Base-by-base conservation (phyloP, 208 protist genomes). In the Crithidia bombi region DNA sequence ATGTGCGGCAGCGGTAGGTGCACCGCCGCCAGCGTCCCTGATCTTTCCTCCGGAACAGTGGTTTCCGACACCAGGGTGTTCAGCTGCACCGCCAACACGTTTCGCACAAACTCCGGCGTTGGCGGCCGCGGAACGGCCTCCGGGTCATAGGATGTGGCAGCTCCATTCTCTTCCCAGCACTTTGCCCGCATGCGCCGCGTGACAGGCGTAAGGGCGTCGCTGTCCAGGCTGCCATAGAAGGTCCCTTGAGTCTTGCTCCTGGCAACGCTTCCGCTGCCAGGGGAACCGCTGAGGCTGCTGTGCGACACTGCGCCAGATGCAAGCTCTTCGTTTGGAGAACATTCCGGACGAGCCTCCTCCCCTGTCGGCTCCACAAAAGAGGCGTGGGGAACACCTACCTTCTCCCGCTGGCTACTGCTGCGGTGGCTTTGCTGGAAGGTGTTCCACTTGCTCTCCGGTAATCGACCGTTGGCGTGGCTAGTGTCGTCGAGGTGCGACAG, bases 121-220 rank as follows among this genome's bases (percentile, higher is more conserved):
- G 52, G 39, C 3, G 65, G 65, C 3, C 51, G 52, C 25, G 12
- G 39, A 25, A 35, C 33, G 0, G 59, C 28, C 19, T 61, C 52
- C 26, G 17, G 17, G 26, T 46, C 23, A 0, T 11, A 1, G 36
- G 6, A 39, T 32, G 17, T n/a, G 1, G 39, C 65, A 4, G 52
- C 19, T 2, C 52, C 39, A 43, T 69, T 69, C n/a, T 69, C 65
- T 17, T 58, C 65, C 65, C 65, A 69, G 52, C 52, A 61, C 52
- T 62, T 15, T 19, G 38, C 65, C 1, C 65, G 65, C 54, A 52
- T 11, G 23, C 14, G 3, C 35, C 54, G 65, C 9, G 65, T 62
- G 3, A 62, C 30, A 1, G 65, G 65, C 3, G 65, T 69, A 9
- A 69, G 32, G 21, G 39, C 23, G 65, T 69, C 65, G 30, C 65